phyloP scores from a whole-genome alignment of 1,139 yeast species.

The Pichia sp. region DNA sequence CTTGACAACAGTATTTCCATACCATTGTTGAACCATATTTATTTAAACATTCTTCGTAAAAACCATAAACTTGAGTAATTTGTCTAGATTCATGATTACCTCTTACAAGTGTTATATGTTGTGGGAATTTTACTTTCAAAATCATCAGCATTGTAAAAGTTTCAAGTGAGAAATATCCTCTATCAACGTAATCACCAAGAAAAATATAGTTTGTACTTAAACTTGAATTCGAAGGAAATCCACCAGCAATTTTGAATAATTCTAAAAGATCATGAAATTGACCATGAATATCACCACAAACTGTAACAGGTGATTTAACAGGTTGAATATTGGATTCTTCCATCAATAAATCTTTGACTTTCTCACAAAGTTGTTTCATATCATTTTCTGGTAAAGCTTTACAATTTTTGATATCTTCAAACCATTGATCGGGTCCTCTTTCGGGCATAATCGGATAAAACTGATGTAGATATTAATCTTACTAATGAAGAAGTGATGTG shows the following conservation, averaged over 20 bases:
- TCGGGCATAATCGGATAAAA: conserved; percentile 33
- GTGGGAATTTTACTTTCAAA: conserved; percentile 79
- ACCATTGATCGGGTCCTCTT: conserved; percentile 94
- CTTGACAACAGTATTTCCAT: conserved; percentile 97
- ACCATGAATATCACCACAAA: conserved; percentile 98
- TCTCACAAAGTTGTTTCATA: conserved; percentile 93
- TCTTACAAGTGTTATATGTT: conserved; percentile 77
- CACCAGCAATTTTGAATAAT: conserved; percentile 87
- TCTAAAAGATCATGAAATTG: conserved; percentile 94
- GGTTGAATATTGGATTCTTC: conserved; percentile 96
- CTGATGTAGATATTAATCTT: not conserved
- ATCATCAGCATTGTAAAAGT: conserved; percentile 90
- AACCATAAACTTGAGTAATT: conserved; percentile 92
- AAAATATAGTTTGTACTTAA: conserved; percentile 28
- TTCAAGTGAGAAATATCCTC: conserved; percentile 91
- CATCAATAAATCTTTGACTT: conserved; percentile 83
- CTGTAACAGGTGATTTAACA: conserved; percentile 94
- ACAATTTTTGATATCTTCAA: conserved; percentile 87
- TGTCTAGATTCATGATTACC: conserved; percentile 95
- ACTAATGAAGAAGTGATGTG: too few relatives aligned
- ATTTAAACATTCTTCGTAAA: conserved; percentile 84
- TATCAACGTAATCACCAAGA: conserved; percentile 88
- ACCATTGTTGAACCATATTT: conserved; percentile 95
- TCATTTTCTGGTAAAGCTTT: conserved; percentile 84
- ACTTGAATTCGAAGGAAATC: conserved; percentile 71